Base-by-base conservation (phyloP, 495 filamentous ascomycete genomes). In the Acidomyces sp. region DNA sequence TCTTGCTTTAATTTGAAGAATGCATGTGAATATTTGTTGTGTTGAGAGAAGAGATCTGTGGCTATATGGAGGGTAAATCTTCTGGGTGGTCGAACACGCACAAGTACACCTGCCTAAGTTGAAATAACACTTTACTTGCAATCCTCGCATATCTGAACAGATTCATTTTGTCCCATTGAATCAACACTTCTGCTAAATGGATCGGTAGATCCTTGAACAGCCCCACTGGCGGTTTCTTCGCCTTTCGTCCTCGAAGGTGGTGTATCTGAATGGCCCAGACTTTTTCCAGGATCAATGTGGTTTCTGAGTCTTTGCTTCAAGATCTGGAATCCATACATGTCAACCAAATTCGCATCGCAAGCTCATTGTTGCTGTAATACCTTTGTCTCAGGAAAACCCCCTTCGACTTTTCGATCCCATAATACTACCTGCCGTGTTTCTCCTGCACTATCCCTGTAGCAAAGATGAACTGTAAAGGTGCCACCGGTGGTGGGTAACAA, bases 221-320 rank as follows among this genome's bases (percentile, higher is more conserved):
- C n/a, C n/a, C 17, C 16, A 17, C 26, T 22, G 13, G 12, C 35
- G 6, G 43, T 29, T 18, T 15, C 24, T 13, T 37, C 28, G 16
- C 11, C 46, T 24, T 51, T 51, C 47, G 38, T 49, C 31, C 53
- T 51, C 21, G 37, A 29, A n/a, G 46, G 42, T 3, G 46, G 44
- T 41, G 37, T 52, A 34, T 64, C 61, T 27, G 58, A 60, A 67
- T 97, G 90, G 1, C 90, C 90, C 42, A 96, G 59, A 56, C 84
- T 69, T 45, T 79, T 67, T 0, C 57, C 61, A 0, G 90, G 90
- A 39, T 86, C 73, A 46, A 95, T 77, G 26, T 83, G 66, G 66
- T 95, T 79, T 32, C 90, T 65, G 4, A 97, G 78, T n/a, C 76
- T 68, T 15, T 81, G 71, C 61, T 97, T 96, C n/a, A 96, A 74